A percentile compares a stretch with the other conserved stretches of the same genome.
phyloP scores from a whole-genome alignment of 2,329 filamentous ascomycete species.

The Alternaria longipes region DNA sequence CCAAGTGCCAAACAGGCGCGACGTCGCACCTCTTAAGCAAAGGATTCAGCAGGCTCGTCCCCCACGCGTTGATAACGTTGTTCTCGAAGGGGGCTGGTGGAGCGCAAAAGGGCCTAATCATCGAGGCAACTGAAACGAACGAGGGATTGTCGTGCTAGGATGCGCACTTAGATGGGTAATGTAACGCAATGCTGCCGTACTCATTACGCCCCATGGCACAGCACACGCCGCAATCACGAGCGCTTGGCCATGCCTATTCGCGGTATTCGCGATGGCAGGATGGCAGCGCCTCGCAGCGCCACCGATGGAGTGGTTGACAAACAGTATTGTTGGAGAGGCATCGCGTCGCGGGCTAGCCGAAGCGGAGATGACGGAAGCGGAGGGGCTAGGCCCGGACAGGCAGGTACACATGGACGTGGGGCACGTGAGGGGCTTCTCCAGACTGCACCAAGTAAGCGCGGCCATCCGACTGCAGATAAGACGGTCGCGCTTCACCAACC shows the following conservation, averaged over 20 bases:
- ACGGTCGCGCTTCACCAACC: conserved; percentile 7
- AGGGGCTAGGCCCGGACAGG: neutral
- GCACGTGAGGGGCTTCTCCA: conserved; percentile 31
- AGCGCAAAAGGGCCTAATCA: conserved; percentile 2
- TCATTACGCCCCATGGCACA: conserved; percentile 15
- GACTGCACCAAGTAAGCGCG: conserved; percentile 19
- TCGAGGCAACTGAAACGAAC: conserved; percentile 26
- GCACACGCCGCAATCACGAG: conserved; percentile 19
- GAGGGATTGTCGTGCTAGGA: conserved; percentile 17
- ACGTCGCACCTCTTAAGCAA: conserved; percentile 24
- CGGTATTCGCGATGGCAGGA: conserved; percentile 9
- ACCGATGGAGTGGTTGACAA: conserved; percentile 24
- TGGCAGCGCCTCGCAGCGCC: conserved; percentile 23
- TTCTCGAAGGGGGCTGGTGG: conserved; percentile 9
- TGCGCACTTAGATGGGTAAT: conserved; percentile 19
- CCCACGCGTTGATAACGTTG: conserved; percentile 30
- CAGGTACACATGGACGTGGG: conserved; percentile 16
- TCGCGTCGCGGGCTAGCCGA: conserved; percentile 19
- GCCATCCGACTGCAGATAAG: conserved; percentile 24
- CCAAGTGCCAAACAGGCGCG: conserved; percentile 8
- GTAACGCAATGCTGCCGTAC: conserved; percentile 21
- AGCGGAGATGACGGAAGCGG: conserved; percentile 13
- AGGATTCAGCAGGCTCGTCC: conserved; percentile 5
- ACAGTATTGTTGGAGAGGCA: conserved; percentile 16
- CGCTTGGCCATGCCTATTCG: conserved; percentile 7